A percentile compares a stretch with the other conserved stretches of the same genome.
phyloP scores from a whole-genome alignment of 306 rosid species.

The Prunus dulcis region DNA sequence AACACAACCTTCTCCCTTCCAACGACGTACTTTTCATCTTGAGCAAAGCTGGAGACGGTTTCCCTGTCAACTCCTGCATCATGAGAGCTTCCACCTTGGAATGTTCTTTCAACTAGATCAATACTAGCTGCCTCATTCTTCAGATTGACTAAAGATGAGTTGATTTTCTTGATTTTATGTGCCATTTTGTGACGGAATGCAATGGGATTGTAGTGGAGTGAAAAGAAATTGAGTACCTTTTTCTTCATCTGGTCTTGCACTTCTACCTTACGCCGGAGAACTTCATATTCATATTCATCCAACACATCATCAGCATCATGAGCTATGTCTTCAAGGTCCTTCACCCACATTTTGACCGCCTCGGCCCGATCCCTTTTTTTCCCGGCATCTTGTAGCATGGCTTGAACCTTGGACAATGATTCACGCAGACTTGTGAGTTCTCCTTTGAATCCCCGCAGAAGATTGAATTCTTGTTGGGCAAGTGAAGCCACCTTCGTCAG shows the following conservation, averaged over 20 bases:
- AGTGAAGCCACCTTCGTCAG: no score
- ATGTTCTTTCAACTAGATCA: conserved; percentile 2
- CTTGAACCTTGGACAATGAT: no score
- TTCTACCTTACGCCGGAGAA: conserved; percentile 9
- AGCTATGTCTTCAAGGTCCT: conserved; percentile 1
- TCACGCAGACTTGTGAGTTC: no score
- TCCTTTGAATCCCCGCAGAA: no score
- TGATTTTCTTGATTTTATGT: not conserved
- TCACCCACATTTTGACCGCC: not conserved
- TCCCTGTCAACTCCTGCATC: not conserved
- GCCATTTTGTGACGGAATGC: conserved; percentile 3
- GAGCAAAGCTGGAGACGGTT: not conserved
- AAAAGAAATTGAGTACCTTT: not conserved
- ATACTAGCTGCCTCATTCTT: not conserved
- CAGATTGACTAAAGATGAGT: not conserved
- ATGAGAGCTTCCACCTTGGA: no score
- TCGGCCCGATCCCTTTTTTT: no score
- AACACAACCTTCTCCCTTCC: not conserved
- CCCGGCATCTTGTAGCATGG: no score
- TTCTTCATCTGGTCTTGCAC: not conserved
- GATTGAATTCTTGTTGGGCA: no score
- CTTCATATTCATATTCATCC: conserved; percentile 7
- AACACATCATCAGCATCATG: conserved; percentile 1
- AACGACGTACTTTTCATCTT: not conserved
- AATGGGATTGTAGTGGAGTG: not conserved